Evolutionary conservation across 2,329 filamentous ascomycete species (phyloP).

Genomic region (Cladobotryum mycophilum): DNA sequence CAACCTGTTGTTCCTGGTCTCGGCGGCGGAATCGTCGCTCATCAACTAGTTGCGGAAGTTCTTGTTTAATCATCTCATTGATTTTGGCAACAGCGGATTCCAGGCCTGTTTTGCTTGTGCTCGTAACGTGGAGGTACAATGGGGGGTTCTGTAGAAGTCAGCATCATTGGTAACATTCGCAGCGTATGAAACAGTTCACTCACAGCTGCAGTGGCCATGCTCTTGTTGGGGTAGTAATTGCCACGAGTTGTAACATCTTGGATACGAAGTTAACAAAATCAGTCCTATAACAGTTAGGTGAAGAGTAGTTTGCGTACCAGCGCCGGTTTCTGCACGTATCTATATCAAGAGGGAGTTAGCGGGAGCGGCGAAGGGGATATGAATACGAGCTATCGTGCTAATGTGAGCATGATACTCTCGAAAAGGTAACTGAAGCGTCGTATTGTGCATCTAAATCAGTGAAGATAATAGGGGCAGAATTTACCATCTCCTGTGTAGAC

Average conservation of each 20-base stretch:
- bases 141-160: slow-evolving; percentile 66
- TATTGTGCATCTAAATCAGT: slow-evolving; percentile 26
- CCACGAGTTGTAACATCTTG: slow-evolving; percentile 97
- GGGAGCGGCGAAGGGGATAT: slow-evolving; percentile 71
- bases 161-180: not conserved
- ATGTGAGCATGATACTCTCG: slow-evolving; percentile 64
- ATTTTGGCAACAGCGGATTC: slow-evolving; percentile 84
- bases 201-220: slow-evolving; percentile 90
- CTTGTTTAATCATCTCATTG: slow-evolving; percentile 91
- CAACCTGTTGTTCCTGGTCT: slow-evolving; percentile 73
- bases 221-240: slow-evolving; percentile 95
- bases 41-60: slow-evolving; percentile 90
- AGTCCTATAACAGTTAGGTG: slow-evolving; percentile 31
- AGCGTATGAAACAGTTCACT: slow-evolving; percentile 30
- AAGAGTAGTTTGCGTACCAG: slow-evolving; percentile 71
- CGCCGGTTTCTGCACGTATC: slow-evolving; percentile 99
- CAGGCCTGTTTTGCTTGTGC: slow-evolving; percentile 84
- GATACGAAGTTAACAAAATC: slow-evolving; percentile 47
- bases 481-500: slow-evolving; percentile 99
- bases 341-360: slow-evolving; percentile 93
- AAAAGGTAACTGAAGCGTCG: slow-evolving; percentile 37
- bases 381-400: slow-evolving; percentile 57
- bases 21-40: slow-evolving; percentile 85
- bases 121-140: slow-evolving; percentile 91
- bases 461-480: slow-evolving; percentile 48